A percentile compares a stretch with the other conserved stretches of the same genome.
Evolutionary conservation across 805 yeast species (phyloP).

Genomic region (Barnettozyma sucrosica): DNA sequence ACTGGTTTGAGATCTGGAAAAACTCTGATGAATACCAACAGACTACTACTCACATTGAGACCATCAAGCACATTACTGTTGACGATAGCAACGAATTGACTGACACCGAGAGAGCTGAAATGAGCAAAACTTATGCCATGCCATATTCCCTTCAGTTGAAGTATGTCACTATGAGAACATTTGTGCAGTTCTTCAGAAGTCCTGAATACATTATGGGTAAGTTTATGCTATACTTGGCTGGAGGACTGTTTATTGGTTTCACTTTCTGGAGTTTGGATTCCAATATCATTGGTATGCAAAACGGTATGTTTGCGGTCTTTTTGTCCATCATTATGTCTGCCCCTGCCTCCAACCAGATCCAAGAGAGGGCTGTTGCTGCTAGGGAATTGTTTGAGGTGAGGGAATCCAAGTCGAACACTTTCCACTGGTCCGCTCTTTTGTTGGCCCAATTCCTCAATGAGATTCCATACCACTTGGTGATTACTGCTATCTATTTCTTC

Average conservation of each 20-base stretch:
- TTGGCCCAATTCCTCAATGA: constrained; percentile 51
- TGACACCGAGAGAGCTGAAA: constrained; percentile 11
- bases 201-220: constrained; percentile 60
- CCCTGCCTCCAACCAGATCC: constrained; percentile 59
- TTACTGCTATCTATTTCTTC: constrained; percentile 46
- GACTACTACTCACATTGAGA: constrained; percentile 27
- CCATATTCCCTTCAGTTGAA: constrained; percentile 41
- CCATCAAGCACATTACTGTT: constrained; percentile 7
- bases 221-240: constrained; percentile 41
- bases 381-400: constrained; percentile 67
- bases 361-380: constrained; percentile 50
- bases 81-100: constrained; percentile 6
- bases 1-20: constrained; percentile 62
- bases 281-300: constrained; percentile 50
- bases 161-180: constrained; percentile 37
- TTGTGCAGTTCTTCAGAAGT: constrained; percentile 49
- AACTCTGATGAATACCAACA: constrained; percentile 32
- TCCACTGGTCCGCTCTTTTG: constrained; percentile 62
- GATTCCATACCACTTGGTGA: constrained; percentile 49
- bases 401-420: constrained; percentile 67
- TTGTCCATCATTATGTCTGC: constrained; percentile 53
- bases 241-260: constrained; percentile 70
- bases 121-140: constrained; percentile 27
- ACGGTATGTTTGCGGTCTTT: constrained; percentile 57
- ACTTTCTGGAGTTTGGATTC: constrained; percentile 57